Evolutionary conservation across 2,329 filamentous ascomycete species (phyloP).

Genomic region (Nemania sp.): DNA sequence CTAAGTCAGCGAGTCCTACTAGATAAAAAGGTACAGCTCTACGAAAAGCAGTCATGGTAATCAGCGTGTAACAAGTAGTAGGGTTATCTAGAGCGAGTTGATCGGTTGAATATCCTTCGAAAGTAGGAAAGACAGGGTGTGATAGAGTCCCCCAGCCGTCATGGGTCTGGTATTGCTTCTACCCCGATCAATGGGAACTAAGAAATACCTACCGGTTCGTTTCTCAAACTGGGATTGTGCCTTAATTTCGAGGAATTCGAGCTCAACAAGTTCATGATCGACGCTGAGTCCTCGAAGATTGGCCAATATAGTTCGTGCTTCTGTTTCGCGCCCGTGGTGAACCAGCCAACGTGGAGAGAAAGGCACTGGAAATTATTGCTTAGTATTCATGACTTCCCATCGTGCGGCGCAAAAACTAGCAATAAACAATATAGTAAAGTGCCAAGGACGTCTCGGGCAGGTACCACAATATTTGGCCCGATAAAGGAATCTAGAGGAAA

Average conservation of each 20-base stretch:
- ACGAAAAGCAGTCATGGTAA: not conserved
- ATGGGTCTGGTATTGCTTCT: not conserved
- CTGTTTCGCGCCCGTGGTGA: conserved; percentile 71
- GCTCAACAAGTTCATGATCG: conserved; percentile 75
- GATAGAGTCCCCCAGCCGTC: not conserved
- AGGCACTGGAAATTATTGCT: conserved; percentile 62
- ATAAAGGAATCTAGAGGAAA: not conserved
- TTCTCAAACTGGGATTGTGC: conserved; percentile 84
- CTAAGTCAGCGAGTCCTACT: conserved; percentile 5
- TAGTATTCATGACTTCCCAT: conserved; percentile 1
- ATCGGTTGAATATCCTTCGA: too few species aligned
- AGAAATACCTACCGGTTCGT: conserved; percentile 57
- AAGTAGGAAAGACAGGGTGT: too few species aligned
- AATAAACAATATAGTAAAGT: not conserved
- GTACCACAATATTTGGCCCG: not conserved
- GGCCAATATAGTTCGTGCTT: conserved; percentile 73
- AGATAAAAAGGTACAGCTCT: not conserved
- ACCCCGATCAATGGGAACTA: not conserved
- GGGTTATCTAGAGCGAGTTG: not conserved
- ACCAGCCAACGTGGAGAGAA: conserved; percentile 82
- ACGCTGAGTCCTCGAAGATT: conserved; percentile 70
- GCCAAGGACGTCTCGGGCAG: not conserved
- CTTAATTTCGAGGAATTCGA: conserved; percentile 87
- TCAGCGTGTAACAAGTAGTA: not conserved
- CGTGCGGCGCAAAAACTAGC: not conserved